These are phyloP conservation scores for Quercus parvula DNA, from an alignment of 306 rosid species.

Conservation along the genomic window DNA sequence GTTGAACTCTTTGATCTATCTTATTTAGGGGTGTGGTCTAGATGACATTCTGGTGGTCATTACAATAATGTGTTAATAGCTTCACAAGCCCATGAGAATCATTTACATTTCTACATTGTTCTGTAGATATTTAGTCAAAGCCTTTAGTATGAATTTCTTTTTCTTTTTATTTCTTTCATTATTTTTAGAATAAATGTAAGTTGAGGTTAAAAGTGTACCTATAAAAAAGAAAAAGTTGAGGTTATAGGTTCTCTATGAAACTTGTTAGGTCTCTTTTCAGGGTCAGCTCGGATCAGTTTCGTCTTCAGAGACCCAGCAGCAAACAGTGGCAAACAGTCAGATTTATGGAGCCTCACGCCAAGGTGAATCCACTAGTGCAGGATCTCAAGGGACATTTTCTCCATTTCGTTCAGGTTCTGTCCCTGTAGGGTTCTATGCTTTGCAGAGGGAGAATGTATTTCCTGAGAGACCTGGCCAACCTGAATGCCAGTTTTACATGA, in stretches of 20 bases:
- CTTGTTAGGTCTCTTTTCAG: conserved; percentile 47
- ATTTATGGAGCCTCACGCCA: conserved; percentile 65
- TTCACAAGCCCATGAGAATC: not conserved
- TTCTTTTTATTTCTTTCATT: too few species aligned
- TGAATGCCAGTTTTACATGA: conserved; percentile 96
- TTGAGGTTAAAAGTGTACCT: too few species aligned
- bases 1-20: not conserved
- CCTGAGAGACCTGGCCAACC: conserved; percentile 99
- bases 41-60: not conserved
- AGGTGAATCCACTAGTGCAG: conserved; percentile 60
- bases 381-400: conserved; percentile 65
- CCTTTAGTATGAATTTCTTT: not conserved
- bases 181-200: too few species aligned
- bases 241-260: not conserved
- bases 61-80: not conserved
- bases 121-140: not conserved
- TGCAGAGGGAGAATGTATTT: conserved; percentile 90
- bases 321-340: conserved; percentile 59
- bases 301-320: conserved; percentile 72
- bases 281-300: conserved; percentile 86
- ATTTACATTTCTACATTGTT: not conserved
- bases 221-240: too few species aligned
- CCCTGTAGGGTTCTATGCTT: conserved; percentile 71
- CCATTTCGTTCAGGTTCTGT: conserved; percentile 61
- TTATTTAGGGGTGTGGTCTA: not conserved